phyloP scores from a whole-genome alignment of 306 rosid genomes.

The Rosa chinensis region DNA sequence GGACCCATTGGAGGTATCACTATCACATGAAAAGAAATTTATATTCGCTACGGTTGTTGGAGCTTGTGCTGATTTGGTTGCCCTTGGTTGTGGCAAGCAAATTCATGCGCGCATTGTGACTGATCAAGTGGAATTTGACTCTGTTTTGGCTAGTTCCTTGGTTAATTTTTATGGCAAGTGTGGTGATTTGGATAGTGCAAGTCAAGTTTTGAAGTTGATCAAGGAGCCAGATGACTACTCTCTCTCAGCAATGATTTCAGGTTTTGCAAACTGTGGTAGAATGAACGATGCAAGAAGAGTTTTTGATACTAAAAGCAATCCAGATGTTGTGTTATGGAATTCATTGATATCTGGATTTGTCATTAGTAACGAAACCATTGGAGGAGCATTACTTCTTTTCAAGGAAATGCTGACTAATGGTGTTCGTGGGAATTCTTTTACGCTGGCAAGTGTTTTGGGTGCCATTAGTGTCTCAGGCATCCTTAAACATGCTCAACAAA shows the following conservation, averaged over 20 bases:
- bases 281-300: slow-evolving; percentile 67
- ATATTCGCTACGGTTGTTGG: slow-evolving; percentile 58
- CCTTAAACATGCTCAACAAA: slow-evolving; percentile 44
- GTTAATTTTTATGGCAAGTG: slow-evolving; percentile 69
- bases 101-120: slow-evolving; percentile 64
- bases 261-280: slow-evolving; percentile 62
- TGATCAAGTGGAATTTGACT: slow-evolving; percentile 53
- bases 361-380: slow-evolving; percentile 47
- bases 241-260: slow-evolving; percentile 65
- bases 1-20: slow-evolving; percentile 31
- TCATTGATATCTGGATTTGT: slow-evolving; percentile 71
- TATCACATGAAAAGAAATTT: slow-evolving; percentile 35
- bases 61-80: slow-evolving; percentile 58
- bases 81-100: slow-evolving; percentile 69
- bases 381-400: slow-evolving; percentile 61
- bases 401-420: slow-evolving; percentile 53
- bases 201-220: slow-evolving; percentile 38
- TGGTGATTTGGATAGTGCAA: slow-evolving; percentile 66
- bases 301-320: slow-evolving; percentile 44
- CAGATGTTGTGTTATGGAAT: slow-evolving; percentile 62
- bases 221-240: slow-evolving; percentile 76
- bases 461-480: slow-evolving; percentile 46
- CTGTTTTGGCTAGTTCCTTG: slow-evolving; percentile 57
- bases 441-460: slow-evolving; percentile 58
- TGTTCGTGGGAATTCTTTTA: slow-evolving; percentile 47